These are phyloP conservation scores for Myriosclerotinia scirpicola DNA, from an alignment of 2,329 filamentous ascomycete genomes.

Conservation along the genomic window DNA sequence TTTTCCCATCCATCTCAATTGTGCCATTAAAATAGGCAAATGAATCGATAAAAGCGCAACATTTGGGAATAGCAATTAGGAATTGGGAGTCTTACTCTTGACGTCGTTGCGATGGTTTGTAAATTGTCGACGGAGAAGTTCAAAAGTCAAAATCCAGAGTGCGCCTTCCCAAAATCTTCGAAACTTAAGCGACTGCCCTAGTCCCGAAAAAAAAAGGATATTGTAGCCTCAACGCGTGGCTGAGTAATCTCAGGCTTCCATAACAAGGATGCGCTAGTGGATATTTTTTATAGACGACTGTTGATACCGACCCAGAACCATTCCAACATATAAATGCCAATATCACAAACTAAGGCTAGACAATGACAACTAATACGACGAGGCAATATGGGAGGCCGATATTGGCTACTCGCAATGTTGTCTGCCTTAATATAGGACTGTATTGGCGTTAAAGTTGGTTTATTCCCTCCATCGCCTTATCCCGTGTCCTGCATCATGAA, in stretches of 20 bases:
- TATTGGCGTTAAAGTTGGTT: neutral
- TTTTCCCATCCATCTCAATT: neutral
- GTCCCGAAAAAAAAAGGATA: neutral
- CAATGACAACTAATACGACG: neutral
- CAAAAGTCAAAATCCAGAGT: constrained; percentile 15
- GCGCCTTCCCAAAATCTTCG: constrained; percentile 12
- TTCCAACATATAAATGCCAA: constrained; percentile 8
- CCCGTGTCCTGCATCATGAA: constrained; percentile 6
- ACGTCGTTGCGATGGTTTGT: constrained; percentile 17
- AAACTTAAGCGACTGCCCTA: constrained; percentile 21
- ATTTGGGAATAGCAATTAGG: neutral
- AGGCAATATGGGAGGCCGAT: neutral
- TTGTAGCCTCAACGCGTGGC: neutral
- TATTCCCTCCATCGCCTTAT: constrained; percentile 4
- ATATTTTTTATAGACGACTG: constrained; percentile 18
- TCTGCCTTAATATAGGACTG: constrained; percentile 6
- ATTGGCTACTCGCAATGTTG: neutral
- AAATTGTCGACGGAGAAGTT: constrained; percentile 19
- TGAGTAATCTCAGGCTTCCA: neutral
- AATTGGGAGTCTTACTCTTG: constrained; percentile 4
- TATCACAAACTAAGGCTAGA: neutral
- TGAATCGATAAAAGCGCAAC: neutral
- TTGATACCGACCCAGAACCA: constrained; percentile 1
- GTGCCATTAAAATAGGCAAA: neutral
- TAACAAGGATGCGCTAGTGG: constrained; percentile 14